Percentiles rank a stretch among this genome's conserved stretches.
phyloP scores from a whole-genome alignment of 192 early-diverging fungal genomes.

The Jimgerdemannia lactiflua region DNA sequence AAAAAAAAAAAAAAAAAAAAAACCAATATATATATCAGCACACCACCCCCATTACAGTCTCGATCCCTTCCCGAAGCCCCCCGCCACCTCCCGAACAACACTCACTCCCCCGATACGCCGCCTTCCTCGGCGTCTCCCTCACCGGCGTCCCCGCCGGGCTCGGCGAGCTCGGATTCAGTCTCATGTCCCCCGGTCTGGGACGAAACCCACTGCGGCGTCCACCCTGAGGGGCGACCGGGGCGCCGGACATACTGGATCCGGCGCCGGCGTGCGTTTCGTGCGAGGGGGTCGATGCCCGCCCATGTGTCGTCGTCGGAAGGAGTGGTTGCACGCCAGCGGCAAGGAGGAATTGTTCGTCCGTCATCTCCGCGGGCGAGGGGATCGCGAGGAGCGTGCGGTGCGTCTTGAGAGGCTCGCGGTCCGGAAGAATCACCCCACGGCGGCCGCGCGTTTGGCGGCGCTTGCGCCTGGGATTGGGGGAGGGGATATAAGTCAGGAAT shows the following conservation, averaged over 20 bases:
- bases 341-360: slow-evolving; percentile 33
- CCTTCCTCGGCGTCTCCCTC: neutral
- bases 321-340: neutral
- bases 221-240: neutral
- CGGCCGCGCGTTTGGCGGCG: slow-evolving; percentile 77
- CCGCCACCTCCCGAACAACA: neutral
- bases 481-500: neutral
- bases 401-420: slow-evolving; percentile 67
- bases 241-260: neutral
- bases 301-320: neutral
- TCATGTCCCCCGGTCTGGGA: neutral
- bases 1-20: too few species aligned
- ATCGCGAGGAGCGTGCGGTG: slow-evolving; percentile 48
- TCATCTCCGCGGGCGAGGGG: slow-evolving; percentile 37
- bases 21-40: too few species aligned
- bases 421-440: slow-evolving; percentile 60
- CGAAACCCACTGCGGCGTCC: neutral
- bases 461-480: slow-evolving; percentile 61
- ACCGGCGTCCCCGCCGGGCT: neutral
- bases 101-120: neutral
- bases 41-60: too few species aligned
- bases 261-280: neutral
- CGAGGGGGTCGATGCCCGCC: neutral
- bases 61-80: too few species aligned
- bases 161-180: neutral